Conservation (phyloP, 371 early-diverging fungal species). For the Zychaea mexicana region DNA sequence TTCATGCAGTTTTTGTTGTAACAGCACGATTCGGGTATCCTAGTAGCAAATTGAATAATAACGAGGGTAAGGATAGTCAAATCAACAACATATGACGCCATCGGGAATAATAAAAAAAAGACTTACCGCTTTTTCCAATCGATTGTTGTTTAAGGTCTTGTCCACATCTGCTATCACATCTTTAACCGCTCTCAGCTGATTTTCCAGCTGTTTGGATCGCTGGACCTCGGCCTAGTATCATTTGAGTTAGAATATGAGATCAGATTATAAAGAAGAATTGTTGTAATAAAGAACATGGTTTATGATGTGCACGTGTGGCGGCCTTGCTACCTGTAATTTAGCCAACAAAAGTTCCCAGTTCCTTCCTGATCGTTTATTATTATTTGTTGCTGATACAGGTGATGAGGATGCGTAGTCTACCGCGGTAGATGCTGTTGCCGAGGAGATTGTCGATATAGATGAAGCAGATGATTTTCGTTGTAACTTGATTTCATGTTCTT, state of each 20-base stretch:
- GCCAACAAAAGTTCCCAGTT: conserved; percentile 30
- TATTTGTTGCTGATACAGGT: background rate
- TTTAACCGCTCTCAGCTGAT: conserved; percentile 31
- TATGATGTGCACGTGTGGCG: background rate
- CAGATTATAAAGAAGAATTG: background rate
- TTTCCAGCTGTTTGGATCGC: conserved; percentile 37
- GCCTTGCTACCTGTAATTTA: conserved; percentile 40
- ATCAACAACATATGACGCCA: background rate
- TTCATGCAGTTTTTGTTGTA: conserved; percentile 24
- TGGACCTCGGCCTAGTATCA: conserved; percentile 29
- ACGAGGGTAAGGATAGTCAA: too few relatives aligned
- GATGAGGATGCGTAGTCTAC: conserved; percentile 6
- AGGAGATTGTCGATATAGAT: conserved; percentile 15
- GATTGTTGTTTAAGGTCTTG: conserved; percentile 12
- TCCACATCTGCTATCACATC: conserved; percentile 28
- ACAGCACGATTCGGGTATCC: conserved; percentile 18
- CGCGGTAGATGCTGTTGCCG: conserved; percentile 7
- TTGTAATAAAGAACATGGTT: background rate
- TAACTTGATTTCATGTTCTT: conserved; percentile 3
- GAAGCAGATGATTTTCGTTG: conserved; percentile 17
- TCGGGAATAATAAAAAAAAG: background rate
- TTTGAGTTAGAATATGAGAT: background rate
- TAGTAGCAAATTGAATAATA: background rate
- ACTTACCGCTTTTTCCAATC: conserved; percentile 17
- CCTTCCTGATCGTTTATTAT: conserved; percentile 12